Evolutionary conservation across 176 grass and related monocot genomes (phyloP), one percentile per base, ranked within the genome.

Genomic region (Ensete glaucum): DNA sequence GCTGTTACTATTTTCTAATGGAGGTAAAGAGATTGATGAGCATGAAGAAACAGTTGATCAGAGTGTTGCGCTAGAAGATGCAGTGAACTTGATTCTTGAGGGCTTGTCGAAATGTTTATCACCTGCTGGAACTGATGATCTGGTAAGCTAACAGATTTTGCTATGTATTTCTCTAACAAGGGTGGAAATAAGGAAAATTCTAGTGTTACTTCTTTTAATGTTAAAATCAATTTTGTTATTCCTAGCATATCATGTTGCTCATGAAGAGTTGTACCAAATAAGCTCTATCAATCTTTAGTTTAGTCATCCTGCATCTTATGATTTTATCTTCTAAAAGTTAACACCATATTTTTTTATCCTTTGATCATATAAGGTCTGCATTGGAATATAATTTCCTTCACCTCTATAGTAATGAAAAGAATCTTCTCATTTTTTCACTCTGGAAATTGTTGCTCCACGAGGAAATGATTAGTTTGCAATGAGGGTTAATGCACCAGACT

Each of bases 91-190:
- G 83, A 14, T 97, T 85, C 79, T 97, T 17, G 57, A 77, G 75
- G 94, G 86, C 74, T 82, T 97, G 51, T 89, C 85, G 67, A 83
- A 93, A 66, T 91, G 85, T 78, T 83, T 97, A 67, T 73, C 71
- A 71, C 82, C 48, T 59, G 78, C 64, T 57, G 74, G 76, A 87
- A 87, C 63, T 27, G 82, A 81, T 85, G 77, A 81, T 86, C 80
- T 82, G 94, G 94, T 97, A 83, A 65, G 73, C 62, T 63, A 27
- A 29, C 73, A 16, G 69, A 50, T 43, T 53, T 76, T 52, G 53
- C 66, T 55, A 22, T 76, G 74, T 20, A 9, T 17, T 59, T 75
- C 2, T 2, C 15, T 75, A 75, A 75, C 23, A n/a, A 64, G 66
- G 27, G 43, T 7, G 6, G 11, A 9, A 65, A 48, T 69, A 16